A percentile compares a stretch with the other conserved stretches of the same genome.
Conservation (phyloP, 176 grass and related monocot species). For the Areca catechu region DNA sequence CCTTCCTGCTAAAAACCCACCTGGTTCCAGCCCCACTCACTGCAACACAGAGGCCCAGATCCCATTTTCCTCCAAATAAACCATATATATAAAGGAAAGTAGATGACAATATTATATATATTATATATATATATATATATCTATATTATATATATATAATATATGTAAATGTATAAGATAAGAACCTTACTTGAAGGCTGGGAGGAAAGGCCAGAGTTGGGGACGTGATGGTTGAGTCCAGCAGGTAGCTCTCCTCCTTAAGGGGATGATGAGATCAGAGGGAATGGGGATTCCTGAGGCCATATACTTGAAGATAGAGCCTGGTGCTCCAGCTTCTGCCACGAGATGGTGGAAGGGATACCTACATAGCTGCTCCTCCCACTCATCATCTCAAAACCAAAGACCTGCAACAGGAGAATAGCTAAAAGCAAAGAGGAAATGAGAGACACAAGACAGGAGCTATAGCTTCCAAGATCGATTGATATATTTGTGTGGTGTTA, state of each 20-base stretch:
- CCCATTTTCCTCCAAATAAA: not conserved
- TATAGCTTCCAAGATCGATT: no score
- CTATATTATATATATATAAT: no score
- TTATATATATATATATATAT: no score
- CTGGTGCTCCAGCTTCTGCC: slow-evolving; percentile 96
- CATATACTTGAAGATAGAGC: slow-evolving; percentile 95
- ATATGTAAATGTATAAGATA: no score
- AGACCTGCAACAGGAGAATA: not conserved
- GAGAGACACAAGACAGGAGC: not conserved
- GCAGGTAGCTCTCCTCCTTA: slow-evolving; percentile 70
- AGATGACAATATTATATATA: no score
- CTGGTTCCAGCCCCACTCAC: slow-evolving; percentile 77
- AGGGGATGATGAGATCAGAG: slow-evolving; percentile 66
- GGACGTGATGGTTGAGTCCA: slow-evolving; percentile 59
- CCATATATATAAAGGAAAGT: not conserved
- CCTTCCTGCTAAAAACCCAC: slow-evolving; percentile 71
- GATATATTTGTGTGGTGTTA: no score
- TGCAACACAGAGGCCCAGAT: slow-evolving; percentile 2
- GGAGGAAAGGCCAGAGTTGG: slow-evolving; percentile 58
- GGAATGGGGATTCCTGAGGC: slow-evolving; percentile 79
- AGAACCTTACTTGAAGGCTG: slow-evolving; percentile 50
- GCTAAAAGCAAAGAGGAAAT: not conserved
- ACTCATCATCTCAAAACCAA: slow-evolving; percentile 36
- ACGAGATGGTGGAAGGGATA: slow-evolving; percentile 86
- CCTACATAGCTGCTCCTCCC: slow-evolving; percentile 31